phyloP scores from a whole-genome alignment of 495 filamentous ascomycete genomes.

The Penicillium herquei region DNA sequence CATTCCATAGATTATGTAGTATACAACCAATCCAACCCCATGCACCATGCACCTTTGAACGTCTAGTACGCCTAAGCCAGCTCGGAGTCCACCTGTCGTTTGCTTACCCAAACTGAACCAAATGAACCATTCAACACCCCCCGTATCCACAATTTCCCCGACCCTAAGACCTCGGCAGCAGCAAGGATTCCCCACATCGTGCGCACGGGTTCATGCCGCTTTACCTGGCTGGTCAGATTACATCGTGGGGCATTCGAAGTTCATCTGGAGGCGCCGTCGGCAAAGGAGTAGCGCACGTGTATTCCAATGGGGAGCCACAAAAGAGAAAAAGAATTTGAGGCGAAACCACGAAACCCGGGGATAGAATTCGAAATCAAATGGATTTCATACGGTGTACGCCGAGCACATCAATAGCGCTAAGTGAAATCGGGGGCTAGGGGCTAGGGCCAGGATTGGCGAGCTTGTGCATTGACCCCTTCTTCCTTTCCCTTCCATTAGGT shows the following conservation, averaged over 20 bases:
- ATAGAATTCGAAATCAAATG: too few relatives aligned
- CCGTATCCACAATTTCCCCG: conserved; percentile 22
- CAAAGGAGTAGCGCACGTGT: not conserved
- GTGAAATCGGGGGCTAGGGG: too few relatives aligned
- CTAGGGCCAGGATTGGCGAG: not conserved
- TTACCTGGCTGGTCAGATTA: not conserved
- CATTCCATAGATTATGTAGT: too few relatives aligned
- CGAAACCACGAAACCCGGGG: too few relatives aligned
- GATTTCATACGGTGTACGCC: too few relatives aligned
- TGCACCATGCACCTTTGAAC: conserved; percentile 3
- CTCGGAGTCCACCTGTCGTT: conserved; percentile 2
- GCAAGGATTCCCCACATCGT: conserved; percentile 17
- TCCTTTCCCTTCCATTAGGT: not conserved
- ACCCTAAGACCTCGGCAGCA: conserved; percentile 4
- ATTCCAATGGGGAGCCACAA: too few relatives aligned
- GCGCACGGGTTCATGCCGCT: conserved; percentile 11
- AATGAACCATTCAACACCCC: not conserved
- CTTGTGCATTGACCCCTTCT: not conserved
- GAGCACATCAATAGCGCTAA: too few relatives aligned
- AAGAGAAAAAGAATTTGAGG: too few relatives aligned
- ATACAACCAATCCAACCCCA: conserved; percentile 3
- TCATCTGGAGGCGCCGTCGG: not conserved
- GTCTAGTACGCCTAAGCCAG: too few relatives aligned
- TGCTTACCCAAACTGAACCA: too few relatives aligned
- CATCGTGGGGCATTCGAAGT: not conserved